Percentiles rank a stretch among this genome's conserved stretches.
Evolutionary conservation across 1,284 basidiomycete species (phyloP).

Genomic region (Heterobasidion irregulare): DNA sequence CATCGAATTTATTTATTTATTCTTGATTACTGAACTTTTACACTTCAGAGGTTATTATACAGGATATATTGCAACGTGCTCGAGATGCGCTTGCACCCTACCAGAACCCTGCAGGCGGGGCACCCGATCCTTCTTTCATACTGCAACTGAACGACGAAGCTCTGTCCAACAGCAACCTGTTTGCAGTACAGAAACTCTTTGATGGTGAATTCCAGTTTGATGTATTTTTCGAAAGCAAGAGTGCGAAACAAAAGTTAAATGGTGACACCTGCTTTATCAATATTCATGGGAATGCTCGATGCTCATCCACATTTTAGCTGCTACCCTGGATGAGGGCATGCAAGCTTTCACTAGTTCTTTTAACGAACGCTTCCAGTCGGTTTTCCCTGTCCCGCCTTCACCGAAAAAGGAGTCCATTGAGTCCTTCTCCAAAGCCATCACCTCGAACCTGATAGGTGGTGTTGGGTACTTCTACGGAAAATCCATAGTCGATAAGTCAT

Average conservation of each 20-base stretch:
- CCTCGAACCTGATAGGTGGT: slow-evolving; percentile 85
- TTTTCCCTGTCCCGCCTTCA: slow-evolving; percentile 59
- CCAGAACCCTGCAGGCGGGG: slow-evolving; percentile 34
- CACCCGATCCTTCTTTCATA: slow-evolving; percentile 75
- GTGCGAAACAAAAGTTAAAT: slow-evolving; percentile 49
- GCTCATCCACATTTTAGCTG: slow-evolving; percentile 29
- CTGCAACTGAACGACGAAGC: slow-evolving; percentile 72
- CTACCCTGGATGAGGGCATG: slow-evolving; percentile 60
- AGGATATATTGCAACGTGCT: slow-evolving; percentile 53
- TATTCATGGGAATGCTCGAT: neutral
- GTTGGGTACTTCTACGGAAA: slow-evolving; percentile 94
- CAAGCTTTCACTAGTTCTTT: slow-evolving; percentile 57
- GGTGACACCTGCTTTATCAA: slow-evolving; percentile 32
- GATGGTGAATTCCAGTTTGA: slow-evolving; percentile 84
- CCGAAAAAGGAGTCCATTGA: slow-evolving; percentile 43
- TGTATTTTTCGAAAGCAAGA: slow-evolving; percentile 73
- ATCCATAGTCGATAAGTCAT: slow-evolving; percentile 79
- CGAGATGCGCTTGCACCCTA: slow-evolving; percentile 48
- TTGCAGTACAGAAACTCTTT: slow-evolving; percentile 80
- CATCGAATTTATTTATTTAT: slow-evolving; percentile 9
- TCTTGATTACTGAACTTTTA: neutral
- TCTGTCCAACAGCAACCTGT: slow-evolving; percentile 69
- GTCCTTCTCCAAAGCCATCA: slow-evolving; percentile 79
- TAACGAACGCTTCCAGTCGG: slow-evolving; percentile 55
- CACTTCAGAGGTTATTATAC: slow-evolving; percentile 54